These are phyloP conservation scores for Galerina marginata DNA, from an alignment of 768 basidiomycete species.

Conservation along the genomic window DNA sequence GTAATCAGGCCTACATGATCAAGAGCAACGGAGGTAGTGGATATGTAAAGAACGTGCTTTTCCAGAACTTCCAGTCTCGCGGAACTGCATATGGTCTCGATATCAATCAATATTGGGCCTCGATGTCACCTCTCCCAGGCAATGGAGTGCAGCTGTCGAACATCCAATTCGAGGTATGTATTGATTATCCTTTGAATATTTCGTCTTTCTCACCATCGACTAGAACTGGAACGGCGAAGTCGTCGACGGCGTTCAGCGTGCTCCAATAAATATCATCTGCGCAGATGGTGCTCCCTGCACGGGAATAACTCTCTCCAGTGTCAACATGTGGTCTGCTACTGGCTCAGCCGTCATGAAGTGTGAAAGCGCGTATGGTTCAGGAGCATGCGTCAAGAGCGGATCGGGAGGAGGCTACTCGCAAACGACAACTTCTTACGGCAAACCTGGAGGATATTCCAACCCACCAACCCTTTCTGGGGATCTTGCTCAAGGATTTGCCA, in stretches of 20 bases:
- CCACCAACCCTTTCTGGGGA: background rate
- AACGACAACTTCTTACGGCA: background rate
- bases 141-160: slow-evolving; percentile 2
- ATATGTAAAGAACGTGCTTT: slow-evolving; percentile 1
- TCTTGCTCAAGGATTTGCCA: slow-evolving; percentile 2
- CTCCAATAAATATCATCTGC: background rate
- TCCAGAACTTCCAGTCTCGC: slow-evolving; percentile 4
- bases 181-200: background rate
- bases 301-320: background rate
- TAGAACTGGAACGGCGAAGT: slow-evolving; percentile 6
- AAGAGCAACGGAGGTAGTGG: slow-evolving; percentile 6
- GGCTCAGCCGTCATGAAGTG: slow-evolving; percentile 1
- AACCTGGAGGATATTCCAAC: slow-evolving; percentile 2
- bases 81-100: slow-evolving; percentile 5
- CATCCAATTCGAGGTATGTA: slow-evolving; percentile 4
- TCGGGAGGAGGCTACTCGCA: slow-evolving; percentile 1
- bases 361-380: slow-evolving; percentile 1
- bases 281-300: slow-evolving; percentile 5
- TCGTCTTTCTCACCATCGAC: background rate
- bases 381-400: slow-evolving; percentile 1
- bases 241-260: slow-evolving; percentile 2
- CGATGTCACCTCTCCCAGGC: background rate
- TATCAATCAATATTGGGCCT: slow-evolving; percentile 6
- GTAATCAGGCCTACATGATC: slow-evolving; percentile 6
- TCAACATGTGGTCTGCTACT: slow-evolving; percentile 8